These are phyloP conservation scores for Gracilaria domingensis DNA, from an alignment of 23 red algal genomes.

Conservation along the genomic window DNA sequence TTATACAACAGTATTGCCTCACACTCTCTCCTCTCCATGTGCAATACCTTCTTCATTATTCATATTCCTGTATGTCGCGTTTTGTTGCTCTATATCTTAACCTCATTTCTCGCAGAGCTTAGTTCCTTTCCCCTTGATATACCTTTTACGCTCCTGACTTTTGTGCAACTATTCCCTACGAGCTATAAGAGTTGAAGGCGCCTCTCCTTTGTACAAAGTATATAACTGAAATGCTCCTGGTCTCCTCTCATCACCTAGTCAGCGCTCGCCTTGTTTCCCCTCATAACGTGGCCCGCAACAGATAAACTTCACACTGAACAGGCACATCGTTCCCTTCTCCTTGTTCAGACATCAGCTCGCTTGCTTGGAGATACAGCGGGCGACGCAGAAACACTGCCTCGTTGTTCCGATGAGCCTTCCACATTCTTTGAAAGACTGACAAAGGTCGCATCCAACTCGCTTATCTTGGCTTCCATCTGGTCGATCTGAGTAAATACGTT, in stretches of 20 bases:
- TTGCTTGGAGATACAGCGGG: not conserved
- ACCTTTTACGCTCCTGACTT: not conserved
- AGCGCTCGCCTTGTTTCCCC: not conserved
- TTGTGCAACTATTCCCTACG: not conserved
- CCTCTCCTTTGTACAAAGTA: not conserved
- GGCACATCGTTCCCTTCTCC: not conserved
- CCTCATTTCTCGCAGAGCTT: not conserved
- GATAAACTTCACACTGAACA: conserved; percentile 11
- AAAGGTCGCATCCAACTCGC: conserved; percentile 5
- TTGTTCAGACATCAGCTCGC: not conserved
- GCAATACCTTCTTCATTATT: not conserved
- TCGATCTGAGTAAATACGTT: conserved; percentile 48
- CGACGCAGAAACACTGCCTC: not conserved
- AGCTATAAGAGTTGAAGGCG: not conserved
- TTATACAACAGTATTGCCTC: conserved; percentile 10
- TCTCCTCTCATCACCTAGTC: not conserved
- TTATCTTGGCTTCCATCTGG: conserved; percentile 40
- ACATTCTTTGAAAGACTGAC: conserved; percentile 10
- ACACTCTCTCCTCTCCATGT: not conserved
- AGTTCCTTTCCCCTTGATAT: not conserved
- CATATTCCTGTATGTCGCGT: not conserved
- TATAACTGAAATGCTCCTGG: not conserved
- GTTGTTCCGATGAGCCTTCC: not conserved
- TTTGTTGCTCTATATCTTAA: not conserved
- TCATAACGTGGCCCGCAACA: not conserved